Percentiles rank a stretch among this genome's conserved stretches.
Conservation (phyloP, 2,329 filamentous ascomycete species). For the Pyrenochaeta sp. region DNA sequence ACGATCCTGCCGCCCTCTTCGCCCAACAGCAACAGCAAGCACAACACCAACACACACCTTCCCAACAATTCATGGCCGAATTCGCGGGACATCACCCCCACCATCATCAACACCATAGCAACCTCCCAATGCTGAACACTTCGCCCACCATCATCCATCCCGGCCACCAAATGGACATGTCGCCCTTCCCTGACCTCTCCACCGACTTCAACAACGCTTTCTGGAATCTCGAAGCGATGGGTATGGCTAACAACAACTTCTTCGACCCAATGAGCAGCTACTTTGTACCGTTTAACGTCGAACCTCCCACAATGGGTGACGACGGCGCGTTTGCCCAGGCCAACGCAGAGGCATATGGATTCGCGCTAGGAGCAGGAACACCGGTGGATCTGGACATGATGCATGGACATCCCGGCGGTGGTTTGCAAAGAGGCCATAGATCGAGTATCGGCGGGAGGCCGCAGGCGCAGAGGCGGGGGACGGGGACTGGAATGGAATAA, state of each 20-base stretch:
- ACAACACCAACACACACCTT: constrained; percentile 28
- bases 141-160: constrained; percentile 40
- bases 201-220: constrained; percentile 43
- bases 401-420: constrained; percentile 8
- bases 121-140: constrained; percentile 51
- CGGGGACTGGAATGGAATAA: constrained; percentile 11
- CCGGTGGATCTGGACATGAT: constrained; percentile 21
- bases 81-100: constrained; percentile 58
- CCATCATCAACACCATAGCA: constrained; percentile 40
- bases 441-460: constrained; percentile 8
- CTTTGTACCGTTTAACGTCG: constrained; percentile 94
- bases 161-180: constrained; percentile 44
- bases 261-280: constrained; percentile 70
- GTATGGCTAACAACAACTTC: constrained; percentile 35
- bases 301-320: constrained; percentile 66
- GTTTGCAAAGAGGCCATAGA: background rate
- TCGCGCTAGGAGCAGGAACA: constrained; percentile 17
- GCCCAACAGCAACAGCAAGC: constrained; percentile 13
- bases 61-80: constrained; percentile 54
- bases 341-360: constrained; percentile 19
- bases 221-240: constrained; percentile 47
- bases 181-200: constrained; percentile 44
- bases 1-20: constrained; percentile 42
- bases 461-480: constrained; percentile 7
- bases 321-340: constrained; percentile 42